These are phyloP conservation scores for Coemansia sp. DNA, from an alignment of 192 early-diverging fungal species.

Conservation along the genomic window DNA sequence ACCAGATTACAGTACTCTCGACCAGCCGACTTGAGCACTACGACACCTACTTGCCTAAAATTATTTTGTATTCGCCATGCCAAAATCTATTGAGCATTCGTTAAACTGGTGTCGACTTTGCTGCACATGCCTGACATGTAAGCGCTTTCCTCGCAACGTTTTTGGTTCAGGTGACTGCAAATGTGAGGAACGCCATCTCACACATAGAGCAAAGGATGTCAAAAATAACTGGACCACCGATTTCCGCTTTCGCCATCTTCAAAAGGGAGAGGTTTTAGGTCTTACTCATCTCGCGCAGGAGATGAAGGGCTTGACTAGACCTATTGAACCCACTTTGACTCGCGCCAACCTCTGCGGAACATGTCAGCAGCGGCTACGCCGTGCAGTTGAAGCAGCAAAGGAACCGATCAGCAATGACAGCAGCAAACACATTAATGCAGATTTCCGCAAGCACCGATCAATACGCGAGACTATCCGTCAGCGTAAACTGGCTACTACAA, in stretches of 20 bases:
- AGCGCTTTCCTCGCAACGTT: slow-evolving; percentile 17
- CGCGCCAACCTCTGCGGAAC: slow-evolving; percentile 50
- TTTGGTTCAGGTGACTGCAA: slow-evolving; percentile 14
- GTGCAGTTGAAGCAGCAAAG: slow-evolving; percentile 22
- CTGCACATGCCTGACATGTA: slow-evolving; percentile 30
- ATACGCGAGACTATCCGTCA: slow-evolving; percentile 27
- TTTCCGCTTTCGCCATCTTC: slow-evolving; percentile 40
- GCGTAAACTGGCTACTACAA: background rate
- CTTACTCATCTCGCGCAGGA: slow-evolving; percentile 11
- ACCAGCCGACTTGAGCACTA: too few species aligned
- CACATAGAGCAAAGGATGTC: slow-evolving; percentile 27
- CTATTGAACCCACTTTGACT: slow-evolving; percentile 28
- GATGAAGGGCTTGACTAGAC: slow-evolving; percentile 8
- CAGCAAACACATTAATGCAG: slow-evolving; percentile 9
- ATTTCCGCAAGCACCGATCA: slow-evolving; percentile 47
- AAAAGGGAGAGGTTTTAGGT: slow-evolving; percentile 8
- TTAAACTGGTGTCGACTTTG: slow-evolving; percentile 53
- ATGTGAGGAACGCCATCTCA: slow-evolving; percentile 20
- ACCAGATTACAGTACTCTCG: too few species aligned
- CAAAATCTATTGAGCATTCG: slow-evolving; percentile 12
- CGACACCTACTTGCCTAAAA: too few species aligned
- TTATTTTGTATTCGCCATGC: background rate
- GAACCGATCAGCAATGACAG: slow-evolving; percentile 4
- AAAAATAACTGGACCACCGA: slow-evolving; percentile 25
- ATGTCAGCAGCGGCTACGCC: slow-evolving; percentile 45